Percentiles rank a stretch among this genome's conserved stretches.
Conservation (phyloP, 257 asterid species). For the Cynanchum wilfordii region DNA sequence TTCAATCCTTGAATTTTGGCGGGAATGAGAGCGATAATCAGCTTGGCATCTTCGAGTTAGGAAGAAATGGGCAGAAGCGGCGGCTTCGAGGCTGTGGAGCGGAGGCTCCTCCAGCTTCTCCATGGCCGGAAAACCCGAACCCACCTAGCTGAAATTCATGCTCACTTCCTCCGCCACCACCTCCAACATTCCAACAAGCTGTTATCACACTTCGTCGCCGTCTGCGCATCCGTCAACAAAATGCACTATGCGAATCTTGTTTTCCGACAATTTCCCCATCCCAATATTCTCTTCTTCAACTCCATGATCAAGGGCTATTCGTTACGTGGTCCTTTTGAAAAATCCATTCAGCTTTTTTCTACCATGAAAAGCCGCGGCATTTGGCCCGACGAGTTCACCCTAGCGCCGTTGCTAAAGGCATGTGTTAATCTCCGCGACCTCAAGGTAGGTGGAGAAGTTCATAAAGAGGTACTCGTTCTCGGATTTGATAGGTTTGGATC, state of each 20-base stretch:
- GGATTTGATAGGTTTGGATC: conserved; percentile 35
- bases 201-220: conserved; percentile 39
- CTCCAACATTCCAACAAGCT: conserved; percentile 42
- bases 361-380: conserved; percentile 34
- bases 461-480: conserved; percentile 29
- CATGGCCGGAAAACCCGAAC: conserved; percentile 38
- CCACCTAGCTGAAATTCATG: conserved; percentile 37
- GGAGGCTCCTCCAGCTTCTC: conserved; percentile 41
- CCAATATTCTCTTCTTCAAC: conserved; percentile 41
- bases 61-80: conserved; percentile 21
- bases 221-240: conserved; percentile 32
- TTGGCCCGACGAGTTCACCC: conserved; percentile 40
- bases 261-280: conserved; percentile 29
- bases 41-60: not conserved
- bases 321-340: conserved; percentile 26
- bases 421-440: conserved; percentile 28
- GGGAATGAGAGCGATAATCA: not conserved
- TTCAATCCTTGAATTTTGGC: not conserved
- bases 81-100: conserved; percentile 31
- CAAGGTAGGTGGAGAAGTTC: conserved; percentile 29
- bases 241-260: conserved; percentile 30
- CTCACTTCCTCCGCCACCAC: conserved; percentile 37
- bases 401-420: conserved; percentile 40
- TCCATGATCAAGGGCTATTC: conserved; percentile 41
- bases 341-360: conserved; percentile 24